phyloP scores from a whole-genome alignment of 1,284 basidiomycete genomes.

The Tranzscheliella williamsii region DNA sequence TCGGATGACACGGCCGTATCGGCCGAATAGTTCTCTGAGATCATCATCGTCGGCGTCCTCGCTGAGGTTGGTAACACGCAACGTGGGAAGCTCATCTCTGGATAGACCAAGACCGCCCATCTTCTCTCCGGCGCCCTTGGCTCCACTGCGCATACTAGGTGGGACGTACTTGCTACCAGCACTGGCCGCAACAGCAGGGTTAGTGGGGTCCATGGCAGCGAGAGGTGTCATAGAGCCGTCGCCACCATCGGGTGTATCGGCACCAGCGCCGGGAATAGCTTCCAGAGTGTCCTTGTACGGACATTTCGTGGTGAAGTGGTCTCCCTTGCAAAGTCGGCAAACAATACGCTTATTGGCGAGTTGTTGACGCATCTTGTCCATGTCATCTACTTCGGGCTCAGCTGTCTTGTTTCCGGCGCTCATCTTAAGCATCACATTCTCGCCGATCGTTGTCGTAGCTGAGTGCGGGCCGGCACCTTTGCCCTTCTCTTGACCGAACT shows the following conservation, averaged over 20 bases:
- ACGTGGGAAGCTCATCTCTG: constrained; percentile 86
- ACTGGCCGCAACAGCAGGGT: constrained; percentile 57
- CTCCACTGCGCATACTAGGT: constrained; percentile 77
- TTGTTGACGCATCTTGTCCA: constrained; percentile 73
- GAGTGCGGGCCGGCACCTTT: constrained; percentile 82
- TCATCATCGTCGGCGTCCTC: constrained; percentile 95
- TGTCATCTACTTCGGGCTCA: constrained; percentile 73
- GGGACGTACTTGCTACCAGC: constrained; percentile 82
- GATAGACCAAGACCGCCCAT: constrained; percentile 67
- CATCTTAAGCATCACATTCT: constrained; percentile 83
- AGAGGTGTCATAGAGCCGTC: constrained; percentile 67
- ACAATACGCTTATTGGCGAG: constrained; percentile 79
- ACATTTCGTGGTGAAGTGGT: constrained; percentile 97
- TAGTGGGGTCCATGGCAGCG: constrained; percentile 49
- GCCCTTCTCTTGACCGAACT: constrained; percentile 91
- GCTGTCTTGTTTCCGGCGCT: constrained; percentile 68
- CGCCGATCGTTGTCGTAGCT: constrained; percentile 88
- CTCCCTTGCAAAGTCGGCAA: constrained; percentile 93
- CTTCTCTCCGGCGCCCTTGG: constrained; percentile 73
- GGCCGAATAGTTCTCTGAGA: constrained; percentile 81
- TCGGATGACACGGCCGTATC: constrained; percentile 71
- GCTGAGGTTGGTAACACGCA: constrained; percentile 95
- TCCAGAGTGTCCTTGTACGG: constrained; percentile 89
- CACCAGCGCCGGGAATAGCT: constrained; percentile 68
- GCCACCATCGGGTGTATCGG: constrained; percentile 57